Conservation (phyloP, 768 basidiomycete species). For the Mycena indigotica region DNA sequence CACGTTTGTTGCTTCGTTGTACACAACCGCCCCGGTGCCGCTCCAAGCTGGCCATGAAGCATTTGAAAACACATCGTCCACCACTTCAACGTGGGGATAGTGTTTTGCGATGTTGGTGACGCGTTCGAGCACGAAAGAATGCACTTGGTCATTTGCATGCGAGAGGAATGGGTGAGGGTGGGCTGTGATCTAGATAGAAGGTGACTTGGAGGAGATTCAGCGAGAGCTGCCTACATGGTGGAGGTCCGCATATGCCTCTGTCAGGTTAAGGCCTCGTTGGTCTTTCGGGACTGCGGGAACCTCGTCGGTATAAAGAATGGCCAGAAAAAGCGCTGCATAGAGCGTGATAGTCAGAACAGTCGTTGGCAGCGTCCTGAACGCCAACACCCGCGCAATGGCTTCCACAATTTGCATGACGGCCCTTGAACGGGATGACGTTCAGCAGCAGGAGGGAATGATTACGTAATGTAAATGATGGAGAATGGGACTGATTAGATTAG, state of each 20-base stretch:
- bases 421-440: too few relatives aligned
- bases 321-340: constrained; percentile 49
- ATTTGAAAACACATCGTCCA: constrained; percentile 52
- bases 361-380: constrained; percentile 44
- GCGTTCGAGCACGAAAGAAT: constrained; percentile 57
- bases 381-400: constrained; percentile 18
- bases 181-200: constrained; percentile 57
- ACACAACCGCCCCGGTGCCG: constrained; percentile 30
- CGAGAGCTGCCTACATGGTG: constrained; percentile 43
- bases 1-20: constrained; percentile 71
- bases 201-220: background rate
- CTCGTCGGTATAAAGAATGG: constrained; percentile 51
- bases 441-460: too few relatives aligned
- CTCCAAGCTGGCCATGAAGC: constrained; percentile 40
- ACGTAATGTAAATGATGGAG: too few relatives aligned
- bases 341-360: constrained; percentile 49
- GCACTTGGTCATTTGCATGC: constrained; percentile 72
- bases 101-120: constrained; percentile 47
- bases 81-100: constrained; percentile 50
- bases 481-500: too few relatives aligned
- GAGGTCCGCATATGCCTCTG: constrained; percentile 61
- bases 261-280: constrained; percentile 48
- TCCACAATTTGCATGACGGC: constrained; percentile 21
- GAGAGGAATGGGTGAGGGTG: constrained; percentile 80
- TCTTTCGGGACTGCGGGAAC: constrained; percentile 44